Percentiles rank a stretch among this genome's conserved stretches.
phyloP scores from a whole-genome alignment of 148 eudicot genomes.

The Camellia lanceoleosa region DNA sequence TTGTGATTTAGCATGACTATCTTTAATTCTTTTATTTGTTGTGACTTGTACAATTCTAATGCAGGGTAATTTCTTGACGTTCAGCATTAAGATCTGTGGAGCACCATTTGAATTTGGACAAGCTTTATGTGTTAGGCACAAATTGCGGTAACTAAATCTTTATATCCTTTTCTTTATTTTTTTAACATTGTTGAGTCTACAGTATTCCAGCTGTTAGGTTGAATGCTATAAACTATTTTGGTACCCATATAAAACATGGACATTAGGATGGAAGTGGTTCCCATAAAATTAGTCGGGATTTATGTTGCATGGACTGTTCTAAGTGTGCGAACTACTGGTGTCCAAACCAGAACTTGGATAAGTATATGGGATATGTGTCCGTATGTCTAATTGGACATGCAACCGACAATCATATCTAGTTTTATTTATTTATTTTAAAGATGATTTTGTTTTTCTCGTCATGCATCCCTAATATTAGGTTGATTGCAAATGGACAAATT shows the following conservation, averaged over 20 bases:
- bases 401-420: not conserved
- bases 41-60: slow-evolving; percentile 62
- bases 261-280: not conserved
- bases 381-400: not conserved
- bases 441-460: not conserved
- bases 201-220: not conserved
- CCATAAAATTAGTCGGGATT: too few species aligned
- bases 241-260: not conserved
- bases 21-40: slow-evolving; percentile 29
- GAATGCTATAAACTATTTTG: not conserved
- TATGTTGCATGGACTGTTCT: too few species aligned
- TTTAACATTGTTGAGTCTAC: too few species aligned
- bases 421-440: too few species aligned
- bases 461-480: not conserved
- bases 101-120: slow-evolving; percentile 86
- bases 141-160: slow-evolving; percentile 67
- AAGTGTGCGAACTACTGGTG: not conserved
- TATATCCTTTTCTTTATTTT: not conserved
- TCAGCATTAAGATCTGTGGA: slow-evolving; percentile 98
- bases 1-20: slow-evolving; percentile 6
- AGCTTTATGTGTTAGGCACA: slow-evolving; percentile 93
- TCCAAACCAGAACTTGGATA: not conserved
- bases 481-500: not conserved
- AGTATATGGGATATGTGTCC: not conserved
- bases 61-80: slow-evolving; percentile 72